phyloP scores from a whole-genome alignment of 306 rosid genomes.

The Castanea sativa region DNA sequence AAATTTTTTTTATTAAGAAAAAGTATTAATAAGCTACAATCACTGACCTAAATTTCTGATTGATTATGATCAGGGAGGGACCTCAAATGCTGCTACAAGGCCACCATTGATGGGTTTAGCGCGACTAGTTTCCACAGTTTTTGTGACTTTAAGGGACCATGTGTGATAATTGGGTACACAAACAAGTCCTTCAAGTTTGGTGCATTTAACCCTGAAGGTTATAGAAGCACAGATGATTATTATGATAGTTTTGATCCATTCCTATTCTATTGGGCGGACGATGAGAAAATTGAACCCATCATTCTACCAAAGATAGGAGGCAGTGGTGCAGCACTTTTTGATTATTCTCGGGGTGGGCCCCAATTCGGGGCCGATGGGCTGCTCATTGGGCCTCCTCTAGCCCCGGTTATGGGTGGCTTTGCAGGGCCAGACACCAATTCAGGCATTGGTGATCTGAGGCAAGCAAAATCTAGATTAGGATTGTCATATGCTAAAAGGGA shows the following conservation, averaged over 20 bases:
- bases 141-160: constrained; percentile 90
- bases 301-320: constrained; percentile 52
- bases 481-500: constrained; percentile 84
- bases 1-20: too few relatives aligned
- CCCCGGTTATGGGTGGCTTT: constrained; percentile 54
- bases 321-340: constrained; percentile 58
- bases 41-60: not conserved
- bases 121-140: constrained; percentile 68
- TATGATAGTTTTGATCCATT: constrained; percentile 85
- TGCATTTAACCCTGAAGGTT: constrained; percentile 92
- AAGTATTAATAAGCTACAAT: not conserved
- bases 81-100: constrained; percentile 83
- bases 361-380: constrained; percentile 91
- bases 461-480: constrained; percentile 81
- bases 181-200: constrained; percentile 84
- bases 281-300: constrained; percentile 32
- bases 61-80: constrained; percentile 60
- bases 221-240: constrained; percentile 92
- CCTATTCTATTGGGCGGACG: constrained; percentile 57
- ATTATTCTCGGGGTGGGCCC: constrained; percentile 65
- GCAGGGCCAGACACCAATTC: constrained; percentile 57
- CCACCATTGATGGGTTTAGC: constrained; percentile 77
- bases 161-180: constrained; percentile 84
- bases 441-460: constrained; percentile 68
- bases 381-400: constrained; percentile 55